phyloP scores from a whole-genome alignment of 129 eudicot species.

The Escallonia herrerae region DNA sequence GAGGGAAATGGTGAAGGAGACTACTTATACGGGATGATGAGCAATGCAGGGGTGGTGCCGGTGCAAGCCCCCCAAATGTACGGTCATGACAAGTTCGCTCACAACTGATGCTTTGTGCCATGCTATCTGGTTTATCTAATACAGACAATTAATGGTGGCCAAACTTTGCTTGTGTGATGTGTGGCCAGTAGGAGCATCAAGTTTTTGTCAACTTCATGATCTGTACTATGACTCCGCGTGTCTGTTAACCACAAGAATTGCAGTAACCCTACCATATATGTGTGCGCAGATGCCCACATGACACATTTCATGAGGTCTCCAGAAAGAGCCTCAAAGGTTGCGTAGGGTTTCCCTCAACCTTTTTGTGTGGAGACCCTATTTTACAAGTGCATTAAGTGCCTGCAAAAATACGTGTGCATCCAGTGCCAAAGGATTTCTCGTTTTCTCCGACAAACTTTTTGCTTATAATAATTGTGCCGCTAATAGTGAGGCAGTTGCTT shows the following conservation, averaged over 20 bases:
- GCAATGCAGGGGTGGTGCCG: conserved; percentile 2
- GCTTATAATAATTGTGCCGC: too few relatives aligned
- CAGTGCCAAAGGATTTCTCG: too few relatives aligned
- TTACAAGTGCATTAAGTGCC: too few relatives aligned
- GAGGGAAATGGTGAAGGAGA: background rate
- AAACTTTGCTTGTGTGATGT: background rate
- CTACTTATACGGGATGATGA: background rate
- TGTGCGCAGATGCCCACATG: background rate
- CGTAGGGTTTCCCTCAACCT: too few relatives aligned
- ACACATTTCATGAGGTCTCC: background rate
- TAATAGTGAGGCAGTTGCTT: too few relatives aligned
- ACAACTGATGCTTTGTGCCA: background rate
- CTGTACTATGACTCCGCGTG: background rate
- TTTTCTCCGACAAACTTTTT: too few relatives aligned
- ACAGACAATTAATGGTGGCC: background rate
- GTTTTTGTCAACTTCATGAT: conserved; percentile 4
- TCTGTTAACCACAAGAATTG: background rate
- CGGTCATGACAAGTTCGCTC: background rate
- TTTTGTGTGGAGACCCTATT: too few relatives aligned
- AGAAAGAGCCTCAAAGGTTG: background rate
- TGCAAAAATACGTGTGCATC: too few relatives aligned
- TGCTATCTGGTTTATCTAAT: conserved; percentile 7
- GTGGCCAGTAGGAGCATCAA: conserved; percentile 9
- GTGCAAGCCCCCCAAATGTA: background rate
- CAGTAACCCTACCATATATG: background rate